Evolutionary conservation across 805 yeast genomes (phyloP).

Genomic region (Kurtzmaniella cleridarum): DNA sequence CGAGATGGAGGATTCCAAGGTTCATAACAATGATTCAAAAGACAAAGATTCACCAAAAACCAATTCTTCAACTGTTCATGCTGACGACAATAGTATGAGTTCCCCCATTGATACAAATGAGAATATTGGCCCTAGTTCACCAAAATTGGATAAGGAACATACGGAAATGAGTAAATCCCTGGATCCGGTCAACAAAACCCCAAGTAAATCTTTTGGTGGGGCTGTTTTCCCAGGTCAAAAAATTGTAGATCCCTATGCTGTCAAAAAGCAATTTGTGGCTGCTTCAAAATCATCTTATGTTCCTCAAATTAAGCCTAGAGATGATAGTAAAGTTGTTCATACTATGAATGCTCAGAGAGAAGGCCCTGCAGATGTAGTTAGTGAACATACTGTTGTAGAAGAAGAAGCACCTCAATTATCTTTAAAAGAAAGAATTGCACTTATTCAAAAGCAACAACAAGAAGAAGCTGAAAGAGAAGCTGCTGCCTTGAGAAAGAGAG

Average conservation of each 20-base stretch:
- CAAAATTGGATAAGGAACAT: conserved; percentile 16
- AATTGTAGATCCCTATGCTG: conserved; percentile 40
- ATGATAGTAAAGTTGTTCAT: conserved; percentile 26
- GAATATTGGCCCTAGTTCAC: conserved; percentile 4
- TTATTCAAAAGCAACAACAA: conserved; percentile 74
- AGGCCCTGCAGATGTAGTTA: conserved; percentile 19
- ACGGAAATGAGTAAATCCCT: conserved; percentile 47
- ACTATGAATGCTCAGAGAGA: conserved; percentile 16
- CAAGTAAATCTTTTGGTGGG: conserved; percentile 19
- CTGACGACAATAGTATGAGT: too few relatives aligned
- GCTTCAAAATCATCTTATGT: conserved; percentile 58
- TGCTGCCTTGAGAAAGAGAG: conserved; percentile 47
- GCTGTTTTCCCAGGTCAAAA: conserved; percentile 23
- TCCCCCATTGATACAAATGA: too few relatives aligned
- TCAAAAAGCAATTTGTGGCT: conserved; percentile 50
- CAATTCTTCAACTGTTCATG: too few relatives aligned
- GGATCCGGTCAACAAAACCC: conserved; percentile 34
- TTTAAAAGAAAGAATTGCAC: conserved; percentile 78
- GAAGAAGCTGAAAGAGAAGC: conserved; percentile 75
- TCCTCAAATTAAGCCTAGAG: conserved; percentile 41
- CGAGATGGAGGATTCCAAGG: neutral
- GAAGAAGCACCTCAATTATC: conserved; percentile 71
- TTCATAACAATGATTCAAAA: too few relatives aligned
- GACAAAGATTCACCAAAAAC: too few relatives aligned
- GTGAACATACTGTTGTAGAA: conserved; percentile 27